Conservation (phyloP, 352 stramenopile genomes). For the Pythium sp. region DNA sequence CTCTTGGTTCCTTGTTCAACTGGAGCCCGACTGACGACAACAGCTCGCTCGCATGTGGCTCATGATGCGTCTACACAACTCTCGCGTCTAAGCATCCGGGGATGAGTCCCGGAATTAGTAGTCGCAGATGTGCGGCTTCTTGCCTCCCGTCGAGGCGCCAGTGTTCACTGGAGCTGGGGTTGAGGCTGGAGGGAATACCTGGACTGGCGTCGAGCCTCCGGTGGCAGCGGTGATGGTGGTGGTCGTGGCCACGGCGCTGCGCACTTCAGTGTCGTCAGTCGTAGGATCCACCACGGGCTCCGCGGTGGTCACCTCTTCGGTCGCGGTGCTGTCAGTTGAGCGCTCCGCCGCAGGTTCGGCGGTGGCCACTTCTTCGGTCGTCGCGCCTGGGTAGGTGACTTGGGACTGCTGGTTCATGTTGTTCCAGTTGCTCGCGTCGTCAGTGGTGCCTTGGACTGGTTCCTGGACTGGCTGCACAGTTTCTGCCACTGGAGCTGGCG, state of each 20-base stretch:
- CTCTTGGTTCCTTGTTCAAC: not conserved
- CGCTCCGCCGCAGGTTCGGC: not conserved
- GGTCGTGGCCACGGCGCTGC: not conserved
- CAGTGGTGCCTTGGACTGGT: constrained; percentile 3
- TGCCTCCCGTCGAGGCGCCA: not conserved
- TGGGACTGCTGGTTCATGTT: constrained; percentile 17
- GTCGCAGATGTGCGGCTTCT: constrained; percentile 6
- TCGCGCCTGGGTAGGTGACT: not conserved
- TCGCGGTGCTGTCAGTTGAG: not conserved
- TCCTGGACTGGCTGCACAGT: constrained; percentile 5
- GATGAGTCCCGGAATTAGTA: not conserved
- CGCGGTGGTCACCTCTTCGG: not conserved
- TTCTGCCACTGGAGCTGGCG: constrained; percentile 5
- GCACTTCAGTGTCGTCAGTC: not conserved
- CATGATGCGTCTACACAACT: constrained; percentile 3
- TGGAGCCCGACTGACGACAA: constrained; percentile 1
- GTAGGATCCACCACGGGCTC: not conserved
- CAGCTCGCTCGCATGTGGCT: not conserved
- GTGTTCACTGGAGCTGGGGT: not conserved
- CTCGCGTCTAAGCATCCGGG: not conserved
- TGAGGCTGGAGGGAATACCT: too few relatives aligned
- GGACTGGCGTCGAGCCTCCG: too few relatives aligned
- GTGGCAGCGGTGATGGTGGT: not conserved
- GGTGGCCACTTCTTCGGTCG: not conserved
- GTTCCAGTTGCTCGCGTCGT: constrained; percentile 4